Evolutionary conservation across 176 grass and related monocot genomes (phyloP).

Genomic region (Saccharum officinarum): DNA sequence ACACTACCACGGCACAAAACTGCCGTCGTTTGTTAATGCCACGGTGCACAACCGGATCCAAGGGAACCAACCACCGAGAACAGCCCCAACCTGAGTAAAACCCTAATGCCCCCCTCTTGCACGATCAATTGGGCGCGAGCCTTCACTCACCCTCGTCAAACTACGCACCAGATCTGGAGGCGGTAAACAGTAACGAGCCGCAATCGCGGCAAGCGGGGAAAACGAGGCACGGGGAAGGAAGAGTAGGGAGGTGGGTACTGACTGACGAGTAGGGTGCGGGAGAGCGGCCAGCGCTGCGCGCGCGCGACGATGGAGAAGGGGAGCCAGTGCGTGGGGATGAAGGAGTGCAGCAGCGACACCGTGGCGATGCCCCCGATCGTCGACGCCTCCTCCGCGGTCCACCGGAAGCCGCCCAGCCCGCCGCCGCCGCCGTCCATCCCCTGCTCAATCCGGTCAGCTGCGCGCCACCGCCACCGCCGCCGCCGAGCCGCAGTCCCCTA

Average conservation of each 20-base stretch:
- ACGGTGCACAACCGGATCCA: neutral
- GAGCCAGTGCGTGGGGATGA: slow-evolving; percentile 99
- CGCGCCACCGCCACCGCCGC: slow-evolving; percentile 7
- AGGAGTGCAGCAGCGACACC: slow-evolving; percentile 94
- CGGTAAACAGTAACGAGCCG: neutral
- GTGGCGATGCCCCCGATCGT: slow-evolving; percentile 99
- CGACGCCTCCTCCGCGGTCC: slow-evolving; percentile 85
- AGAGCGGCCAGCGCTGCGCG: slow-evolving; percentile 93
- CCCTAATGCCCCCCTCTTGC: neutral
- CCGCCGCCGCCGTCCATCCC: slow-evolving; percentile 45
- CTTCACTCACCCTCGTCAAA: neutral
- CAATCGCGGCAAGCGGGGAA: neutral
- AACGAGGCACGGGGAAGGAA: neutral
- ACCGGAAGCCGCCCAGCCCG: slow-evolving; percentile 43
- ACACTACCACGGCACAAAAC: neutral
- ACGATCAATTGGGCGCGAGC: neutral
- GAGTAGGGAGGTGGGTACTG: slow-evolving; percentile 29
- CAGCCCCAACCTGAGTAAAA: slow-evolving; percentile 6
- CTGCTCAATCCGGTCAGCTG: neutral
- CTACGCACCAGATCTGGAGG: slow-evolving; percentile 14
- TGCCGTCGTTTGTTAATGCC: neutral
- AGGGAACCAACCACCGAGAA: neutral
- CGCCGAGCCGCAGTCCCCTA: neutral
- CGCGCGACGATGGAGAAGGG: slow-evolving; percentile 98
- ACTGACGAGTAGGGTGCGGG: slow-evolving; percentile 97